These are phyloP conservation scores for Schizochytrium sp. DNA, from an alignment of 108 stramenopile genomes.

Conservation along the genomic window DNA sequence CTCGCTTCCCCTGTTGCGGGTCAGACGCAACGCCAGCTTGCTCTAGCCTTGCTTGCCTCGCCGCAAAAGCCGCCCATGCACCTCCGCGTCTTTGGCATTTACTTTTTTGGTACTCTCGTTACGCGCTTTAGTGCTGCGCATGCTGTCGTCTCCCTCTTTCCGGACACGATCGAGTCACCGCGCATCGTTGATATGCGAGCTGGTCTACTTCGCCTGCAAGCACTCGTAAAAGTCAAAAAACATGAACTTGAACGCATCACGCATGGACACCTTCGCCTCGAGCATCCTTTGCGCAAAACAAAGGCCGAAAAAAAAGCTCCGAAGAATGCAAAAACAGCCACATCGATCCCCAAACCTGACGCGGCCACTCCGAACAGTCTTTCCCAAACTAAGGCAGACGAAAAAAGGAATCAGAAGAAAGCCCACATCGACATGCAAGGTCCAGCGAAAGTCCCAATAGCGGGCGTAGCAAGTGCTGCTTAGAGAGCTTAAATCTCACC, in stretches of 20 bases:
- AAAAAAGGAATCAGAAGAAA: too few relatives aligned
- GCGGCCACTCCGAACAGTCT: too few relatives aligned
- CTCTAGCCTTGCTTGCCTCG: background rate
- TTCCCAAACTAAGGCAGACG: too few relatives aligned
- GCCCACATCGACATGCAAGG: too few relatives aligned
- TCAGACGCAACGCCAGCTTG: background rate
- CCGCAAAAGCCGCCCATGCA: background rate
- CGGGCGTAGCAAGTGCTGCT: too few relatives aligned
- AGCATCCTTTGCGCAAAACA: too few relatives aligned
- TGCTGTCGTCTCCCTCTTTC: background rate
- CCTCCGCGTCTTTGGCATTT: background rate
- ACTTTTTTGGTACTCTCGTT: background rate
- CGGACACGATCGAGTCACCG: background rate
- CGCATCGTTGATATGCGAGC: background rate
- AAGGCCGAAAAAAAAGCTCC: too few relatives aligned
- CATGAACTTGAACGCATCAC: background rate
- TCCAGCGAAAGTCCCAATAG: too few relatives aligned
- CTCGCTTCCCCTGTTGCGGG: background rate
- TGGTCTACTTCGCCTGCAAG: background rate
- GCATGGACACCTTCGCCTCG: too few relatives aligned
- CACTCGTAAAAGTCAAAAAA: background rate
- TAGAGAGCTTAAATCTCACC: too few relatives aligned
- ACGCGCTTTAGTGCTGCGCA: background rate
- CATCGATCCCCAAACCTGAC: too few relatives aligned
- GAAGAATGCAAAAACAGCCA: too few relatives aligned